Evolutionary conservation across 73 alveolate species (phyloP).

Genomic region (Diophrys appendiculata): DNA sequence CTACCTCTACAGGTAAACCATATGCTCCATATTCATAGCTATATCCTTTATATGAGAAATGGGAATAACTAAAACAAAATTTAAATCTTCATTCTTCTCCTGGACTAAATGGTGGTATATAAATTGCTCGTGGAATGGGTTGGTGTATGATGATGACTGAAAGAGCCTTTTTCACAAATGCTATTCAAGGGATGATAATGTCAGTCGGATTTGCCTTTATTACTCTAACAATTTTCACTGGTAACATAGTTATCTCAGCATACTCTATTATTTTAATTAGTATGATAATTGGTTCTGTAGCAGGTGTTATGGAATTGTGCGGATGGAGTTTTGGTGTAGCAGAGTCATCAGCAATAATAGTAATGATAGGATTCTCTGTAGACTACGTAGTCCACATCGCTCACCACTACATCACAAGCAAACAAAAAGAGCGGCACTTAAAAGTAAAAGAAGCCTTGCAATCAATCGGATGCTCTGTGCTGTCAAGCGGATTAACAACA

Average conservation of each 20-base stretch:
- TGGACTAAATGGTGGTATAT: too few species aligned
- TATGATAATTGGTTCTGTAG: background rate
- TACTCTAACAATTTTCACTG: slow-evolving; percentile 16
- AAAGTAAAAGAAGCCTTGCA: slow-evolving; percentile 44
- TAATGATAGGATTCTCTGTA: slow-evolving; percentile 56
- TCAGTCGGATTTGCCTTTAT: slow-evolving; percentile 29
- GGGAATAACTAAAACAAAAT: too few species aligned
- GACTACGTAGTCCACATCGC: slow-evolving; percentile 62
- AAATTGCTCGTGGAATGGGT: too few species aligned
- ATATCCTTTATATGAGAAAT: too few species aligned
- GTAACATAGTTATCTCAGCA: slow-evolving; percentile 11
- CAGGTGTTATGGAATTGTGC: background rate
- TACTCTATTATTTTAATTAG: background rate
- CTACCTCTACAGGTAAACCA: too few species aligned
- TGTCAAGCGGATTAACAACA: slow-evolving; percentile 62
- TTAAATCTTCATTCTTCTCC: too few species aligned
- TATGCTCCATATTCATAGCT: too few species aligned
- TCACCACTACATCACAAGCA: slow-evolving; percentile 29
- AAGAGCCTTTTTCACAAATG: slow-evolving; percentile 11
- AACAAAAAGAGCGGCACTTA: slow-evolving; percentile 21
- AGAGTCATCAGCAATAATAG: slow-evolving; percentile 61
- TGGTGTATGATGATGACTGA: slow-evolving; percentile 27
- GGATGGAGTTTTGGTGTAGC: slow-evolving; percentile 35
- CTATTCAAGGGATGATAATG: slow-evolving; percentile 26
- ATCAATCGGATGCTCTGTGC: slow-evolving; percentile 57